Base-by-base conservation (phyloP, 2,329 filamentous ascomycete genomes). In the Chaetomiaceae sp. region DNA sequence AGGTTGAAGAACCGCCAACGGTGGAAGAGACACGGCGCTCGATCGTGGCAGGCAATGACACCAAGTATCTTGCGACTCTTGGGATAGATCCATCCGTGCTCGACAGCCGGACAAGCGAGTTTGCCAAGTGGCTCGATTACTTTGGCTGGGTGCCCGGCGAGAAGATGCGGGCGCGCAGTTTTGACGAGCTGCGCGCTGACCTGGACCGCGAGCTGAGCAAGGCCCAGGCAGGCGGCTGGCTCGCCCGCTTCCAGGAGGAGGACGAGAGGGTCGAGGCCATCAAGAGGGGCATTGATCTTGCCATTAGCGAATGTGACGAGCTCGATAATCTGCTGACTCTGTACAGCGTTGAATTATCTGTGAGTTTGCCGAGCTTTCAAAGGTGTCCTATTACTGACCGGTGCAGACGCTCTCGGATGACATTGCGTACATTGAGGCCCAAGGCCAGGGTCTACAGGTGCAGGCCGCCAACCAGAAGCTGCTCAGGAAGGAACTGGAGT, bases 401-500 rank as follows among this genome's bases (percentile, higher is more conserved):
- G 4, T 22, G 12, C 65, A 95, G 87, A 97, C 91, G 45, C 78
- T 99, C 27, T 91, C 91, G 53, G 92, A 97, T 46, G 94, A 99
- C 64, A 95, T 99, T 63, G 86, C 91, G 3, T 97, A 95, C 67
- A 97, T 99, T 60, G 94, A 99, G 73, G 91, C 94, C 2, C 94
- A 99, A 70, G 91, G 90, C 6, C 92, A 99, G 72, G 94, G 94
- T 75, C 75, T 99, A 43, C 94, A 99, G 65, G 92, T 99, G 6
- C 94, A 97, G 71, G 92, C 92, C 19, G 90, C 94, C 37, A 99
- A 99, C 64, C 94, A 99, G 68, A 96, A 96, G 69, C 80, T 96
- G 25, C 79, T 99, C 43, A 90, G 92, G 69, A 89, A 86, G 58
- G 94, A 99, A 69, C 79, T 99, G 1, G 85, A 95, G 67, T 88